Conservation (phyloP, 371 early-diverging fungal genomes). For the Rhizopus stolonifer region DNA sequence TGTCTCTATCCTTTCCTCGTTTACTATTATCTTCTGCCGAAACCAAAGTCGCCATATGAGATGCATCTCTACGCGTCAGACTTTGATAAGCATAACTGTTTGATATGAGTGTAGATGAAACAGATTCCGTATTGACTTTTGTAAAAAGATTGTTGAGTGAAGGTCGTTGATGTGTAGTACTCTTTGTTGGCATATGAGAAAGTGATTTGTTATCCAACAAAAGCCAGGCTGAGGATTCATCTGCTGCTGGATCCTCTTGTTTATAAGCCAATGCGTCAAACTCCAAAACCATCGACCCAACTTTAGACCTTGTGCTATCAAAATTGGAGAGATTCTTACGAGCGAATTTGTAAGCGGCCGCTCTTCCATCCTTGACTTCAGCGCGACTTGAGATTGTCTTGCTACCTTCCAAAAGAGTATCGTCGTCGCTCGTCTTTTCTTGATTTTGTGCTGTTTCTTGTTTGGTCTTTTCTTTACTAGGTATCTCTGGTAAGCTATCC, state of each 20-base stretch:
- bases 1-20: constrained; percentile 30
- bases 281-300: constrained; percentile 50
- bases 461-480: no score
- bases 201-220: constrained; percentile 36
- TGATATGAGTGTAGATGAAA: constrained; percentile 9
- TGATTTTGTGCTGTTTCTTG: no score
- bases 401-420: neutral
- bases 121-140: constrained; percentile 5
- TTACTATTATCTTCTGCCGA: constrained; percentile 21
- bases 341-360: constrained; percentile 39
- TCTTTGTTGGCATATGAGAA: constrained; percentile 7
- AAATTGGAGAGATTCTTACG: constrained; percentile 19
- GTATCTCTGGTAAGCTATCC: no score
- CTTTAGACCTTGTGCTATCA: constrained; percentile 32
- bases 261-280: constrained; percentile 48
- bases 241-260: constrained; percentile 13
- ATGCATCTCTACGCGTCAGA: constrained; percentile 37
- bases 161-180: neutral
- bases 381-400: neutral
- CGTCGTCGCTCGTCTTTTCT: no score
- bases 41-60: constrained; percentile 21
- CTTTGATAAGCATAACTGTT: constrained; percentile 28
- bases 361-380: constrained; percentile 18
- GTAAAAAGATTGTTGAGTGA: constrained; percentile 16
- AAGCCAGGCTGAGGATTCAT: constrained; percentile 40